Base-by-base conservation (phyloP, 345 rosid species). In the Conringia planisiliqua region DNA sequence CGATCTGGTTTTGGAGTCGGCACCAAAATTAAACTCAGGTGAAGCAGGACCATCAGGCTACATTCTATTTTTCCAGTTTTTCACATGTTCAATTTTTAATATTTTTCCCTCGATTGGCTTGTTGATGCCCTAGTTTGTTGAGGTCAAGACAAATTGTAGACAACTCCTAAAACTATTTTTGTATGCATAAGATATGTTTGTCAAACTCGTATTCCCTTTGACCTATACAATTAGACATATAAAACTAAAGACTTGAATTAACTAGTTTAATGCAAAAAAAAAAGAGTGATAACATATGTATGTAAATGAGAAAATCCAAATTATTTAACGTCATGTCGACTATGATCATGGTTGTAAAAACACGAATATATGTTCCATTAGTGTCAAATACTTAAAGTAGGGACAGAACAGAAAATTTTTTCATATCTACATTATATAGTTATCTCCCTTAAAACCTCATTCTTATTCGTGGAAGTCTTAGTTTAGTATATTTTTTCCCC, bases 1-100 rank as follows among this genome's bases (percentile, higher is more conserved):
- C 76, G 77, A 77, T 77, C 75, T 77, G 54, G n/a, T 77, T 77
- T 77, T 47, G 80, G 35, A 70, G 66, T 77, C 39, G 80, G 47
- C 57, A 71, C 76, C 72, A 77, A 55, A 56, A 20, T 71, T 38
- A 57, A 65, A 71, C 39, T 77, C 76, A 70, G 76, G 80, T 71
- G 80, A 63, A 38, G 58, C 54, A 40, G 57, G 74, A 69, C 74
- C 79, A 76, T 76, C 64, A 27, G 27, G 3, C 46, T 62, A 76
- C 70, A 68, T 69, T 75, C 65, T 75, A 68, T 75, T 61, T 60
- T 68, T 40, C 30, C 69, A 68, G 47, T 38, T 75, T 62, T 68
- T 62, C 68, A 76, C 33, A 55, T 30, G 33, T 75, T 47, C 14
- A 0, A 18, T 39, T 62, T 63, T 72, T 4, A 17, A 22, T 50